phyloP scores from a whole-genome alignment of 169 alveolate species.

The Plasmodium knowlesi region DNA sequence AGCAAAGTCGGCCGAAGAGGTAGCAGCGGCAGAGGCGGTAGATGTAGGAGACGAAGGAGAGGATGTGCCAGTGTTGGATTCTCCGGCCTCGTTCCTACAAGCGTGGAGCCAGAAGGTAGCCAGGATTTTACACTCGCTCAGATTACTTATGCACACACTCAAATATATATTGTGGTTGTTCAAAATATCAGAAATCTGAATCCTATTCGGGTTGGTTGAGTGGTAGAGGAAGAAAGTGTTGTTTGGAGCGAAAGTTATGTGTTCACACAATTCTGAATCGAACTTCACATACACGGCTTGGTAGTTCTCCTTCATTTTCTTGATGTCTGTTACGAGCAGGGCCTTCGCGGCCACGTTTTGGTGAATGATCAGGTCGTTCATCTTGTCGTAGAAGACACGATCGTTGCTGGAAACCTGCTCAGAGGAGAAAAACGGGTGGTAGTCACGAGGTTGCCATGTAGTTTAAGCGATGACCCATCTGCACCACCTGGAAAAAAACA shows the following conservation, averaged over 20 bases:
- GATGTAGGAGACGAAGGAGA: no score
- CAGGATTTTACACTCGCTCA: constrained; percentile 52
- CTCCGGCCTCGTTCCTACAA: not conserved
- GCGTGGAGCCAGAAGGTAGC: constrained; percentile 38
- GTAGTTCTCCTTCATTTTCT: constrained; percentile 30
- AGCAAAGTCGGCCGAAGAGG: constrained; percentile 33
- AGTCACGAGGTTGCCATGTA: not conserved
- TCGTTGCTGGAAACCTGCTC: constrained; percentile 56
- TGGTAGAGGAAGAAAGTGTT: constrained; percentile 47
- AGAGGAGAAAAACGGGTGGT: not conserved
- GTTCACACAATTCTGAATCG: constrained; percentile 47
- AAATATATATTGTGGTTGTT: constrained; percentile 61
- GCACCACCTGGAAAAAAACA: not conserved
- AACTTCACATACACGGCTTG: constrained; percentile 64
- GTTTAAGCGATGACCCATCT: not conserved
- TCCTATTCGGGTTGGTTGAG: constrained; percentile 29
- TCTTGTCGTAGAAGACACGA: constrained; percentile 47
- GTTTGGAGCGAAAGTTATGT: constrained; percentile 27
- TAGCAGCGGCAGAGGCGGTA: no score
- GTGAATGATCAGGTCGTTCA: constrained; percentile 64
- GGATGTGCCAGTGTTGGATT: not conserved
- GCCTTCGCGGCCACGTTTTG: constrained; percentile 62
- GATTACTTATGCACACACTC: constrained; percentile 35
- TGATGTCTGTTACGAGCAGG: constrained; percentile 43
- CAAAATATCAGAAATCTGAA: constrained; percentile 50